phyloP scores from a whole-genome alignment of 1,139 yeast genomes.

The Geotrichum macrosporum region DNA sequence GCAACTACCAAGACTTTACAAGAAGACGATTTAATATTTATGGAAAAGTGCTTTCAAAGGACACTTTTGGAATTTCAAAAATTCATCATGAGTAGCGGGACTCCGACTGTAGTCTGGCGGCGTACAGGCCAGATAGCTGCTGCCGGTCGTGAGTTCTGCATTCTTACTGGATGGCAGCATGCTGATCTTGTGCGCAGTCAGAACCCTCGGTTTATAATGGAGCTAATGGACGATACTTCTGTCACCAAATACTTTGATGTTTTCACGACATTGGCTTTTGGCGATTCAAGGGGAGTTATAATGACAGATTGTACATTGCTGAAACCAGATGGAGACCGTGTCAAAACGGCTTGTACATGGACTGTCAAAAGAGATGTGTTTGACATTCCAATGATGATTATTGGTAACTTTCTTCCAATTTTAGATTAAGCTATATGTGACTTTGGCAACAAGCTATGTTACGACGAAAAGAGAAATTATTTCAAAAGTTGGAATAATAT shows the following conservation, averaged over 20 bases:
- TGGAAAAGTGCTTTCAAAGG: conserved; percentile 93
- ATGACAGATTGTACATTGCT: conserved; percentile 80
- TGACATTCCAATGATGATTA: conserved; percentile 95
- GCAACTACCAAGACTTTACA: conserved; percentile 86
- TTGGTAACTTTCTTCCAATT: conserved; percentile 52
- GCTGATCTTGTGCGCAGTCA: conserved; percentile 48
- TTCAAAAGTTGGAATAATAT: too few species aligned
- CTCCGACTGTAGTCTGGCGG: conserved; percentile 94
- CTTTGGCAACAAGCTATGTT: neutral
- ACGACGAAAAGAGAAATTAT: too few species aligned
- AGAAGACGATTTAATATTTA: conserved; percentile 85
- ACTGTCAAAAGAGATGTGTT: conserved; percentile 83
- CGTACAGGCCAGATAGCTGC: conserved; percentile 94
- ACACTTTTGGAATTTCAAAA: conserved; percentile 82
- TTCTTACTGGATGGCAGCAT: conserved; percentile 63
- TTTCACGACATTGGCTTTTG: conserved; percentile 82
- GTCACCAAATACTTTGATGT: conserved; percentile 84
- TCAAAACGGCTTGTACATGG: conserved; percentile 84
- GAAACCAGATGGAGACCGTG: conserved; percentile 46
- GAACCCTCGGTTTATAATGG: conserved; percentile 67
- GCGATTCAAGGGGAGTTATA: conserved; percentile 79
- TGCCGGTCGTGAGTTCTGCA: conserved; percentile 85
- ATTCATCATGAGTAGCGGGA: conserved; percentile 76
- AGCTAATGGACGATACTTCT: conserved; percentile 81
- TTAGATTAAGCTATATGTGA: conserved; percentile 11